Conservation (phyloP, 208 protist species). For the Balamuthia mandrillaris region DNA sequence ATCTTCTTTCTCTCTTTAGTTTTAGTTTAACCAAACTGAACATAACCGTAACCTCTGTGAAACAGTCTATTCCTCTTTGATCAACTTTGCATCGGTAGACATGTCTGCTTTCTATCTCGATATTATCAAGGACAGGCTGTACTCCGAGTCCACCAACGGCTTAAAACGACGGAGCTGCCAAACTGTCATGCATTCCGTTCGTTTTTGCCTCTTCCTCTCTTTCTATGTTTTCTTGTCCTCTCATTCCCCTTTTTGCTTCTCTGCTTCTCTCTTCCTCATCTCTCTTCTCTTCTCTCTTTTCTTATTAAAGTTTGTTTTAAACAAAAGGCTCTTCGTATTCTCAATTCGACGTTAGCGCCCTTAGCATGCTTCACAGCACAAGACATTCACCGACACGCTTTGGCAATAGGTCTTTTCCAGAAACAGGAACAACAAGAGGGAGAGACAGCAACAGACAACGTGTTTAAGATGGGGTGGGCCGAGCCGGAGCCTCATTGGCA, state of each 20-base stretch:
- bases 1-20: neutral
- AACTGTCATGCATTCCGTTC: slow-evolving; percentile 47
- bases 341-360: neutral
- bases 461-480: neutral
- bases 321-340: neutral
- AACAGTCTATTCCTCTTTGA: neutral
- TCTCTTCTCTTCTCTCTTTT: no score
- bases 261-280: no score
- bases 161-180: slow-evolving; percentile 57
- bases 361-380: slow-evolving; percentile 4
- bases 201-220: no score
- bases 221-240: no score
- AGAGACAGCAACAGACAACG: neutral
- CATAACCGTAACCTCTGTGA: neutral
- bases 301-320: no score
- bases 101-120: slow-evolving; percentile 80
- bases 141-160: slow-evolving; percentile 53
- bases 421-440: neutral
- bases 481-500: neutral
- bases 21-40: neutral
- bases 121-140: slow-evolving; percentile 73
- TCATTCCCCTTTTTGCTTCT: no score
- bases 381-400: slow-evolving; percentile 18
- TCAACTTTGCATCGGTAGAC: slow-evolving; percentile 51
- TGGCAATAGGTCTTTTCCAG: neutral